These are phyloP conservation scores for Penicillium pancosmium DNA, from an alignment of 495 filamentous ascomycete species.

Conservation along the genomic window DNA sequence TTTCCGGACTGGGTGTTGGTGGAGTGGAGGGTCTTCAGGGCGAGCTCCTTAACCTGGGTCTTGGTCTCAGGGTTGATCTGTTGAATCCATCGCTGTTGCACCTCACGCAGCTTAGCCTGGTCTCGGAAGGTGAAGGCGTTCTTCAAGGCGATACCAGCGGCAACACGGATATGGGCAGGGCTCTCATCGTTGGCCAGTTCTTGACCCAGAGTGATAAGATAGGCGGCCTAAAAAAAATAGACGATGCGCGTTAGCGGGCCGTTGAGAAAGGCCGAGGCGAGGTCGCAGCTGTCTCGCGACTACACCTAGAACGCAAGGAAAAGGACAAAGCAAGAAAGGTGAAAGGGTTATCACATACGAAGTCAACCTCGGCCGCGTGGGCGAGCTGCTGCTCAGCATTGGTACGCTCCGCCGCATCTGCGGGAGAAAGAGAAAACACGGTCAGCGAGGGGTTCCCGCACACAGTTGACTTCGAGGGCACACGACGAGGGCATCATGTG, in stretches of 20 bases:
- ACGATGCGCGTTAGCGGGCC: constrained; percentile 5
- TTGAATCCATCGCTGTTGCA: constrained; percentile 88
- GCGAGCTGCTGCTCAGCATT: constrained; percentile 91
- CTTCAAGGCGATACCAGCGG: constrained; percentile 94
- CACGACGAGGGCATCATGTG: constrained; percentile 21
- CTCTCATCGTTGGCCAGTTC: constrained; percentile 90
- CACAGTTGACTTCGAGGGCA: constrained; percentile 2
- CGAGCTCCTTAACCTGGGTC: constrained; percentile 81
- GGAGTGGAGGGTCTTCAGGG: constrained; percentile 80
- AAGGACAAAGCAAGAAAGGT: constrained; percentile 1
- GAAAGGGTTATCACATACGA: constrained; percentile 66
- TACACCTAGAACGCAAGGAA: not conserved
- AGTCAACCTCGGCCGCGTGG: constrained; percentile 89
- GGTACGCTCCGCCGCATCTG: constrained; percentile 87
- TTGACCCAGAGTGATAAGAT: constrained; percentile 85
- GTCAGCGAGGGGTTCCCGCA: constrained; percentile 22
- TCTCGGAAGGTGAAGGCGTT: constrained; percentile 96
- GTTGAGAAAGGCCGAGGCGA: not conserved
- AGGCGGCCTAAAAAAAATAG: constrained; percentile 66
- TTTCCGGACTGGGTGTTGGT: constrained; percentile 77
- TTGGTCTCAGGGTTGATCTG: constrained; percentile 79
- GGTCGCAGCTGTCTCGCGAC: not conserved
- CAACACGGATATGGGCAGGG: constrained; percentile 80
- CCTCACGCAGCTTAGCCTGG: constrained; percentile 76
- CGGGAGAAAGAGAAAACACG: constrained; percentile 27